Conservation (phyloP, 148 eudicot species). For the Spergularia marina region DNA sequence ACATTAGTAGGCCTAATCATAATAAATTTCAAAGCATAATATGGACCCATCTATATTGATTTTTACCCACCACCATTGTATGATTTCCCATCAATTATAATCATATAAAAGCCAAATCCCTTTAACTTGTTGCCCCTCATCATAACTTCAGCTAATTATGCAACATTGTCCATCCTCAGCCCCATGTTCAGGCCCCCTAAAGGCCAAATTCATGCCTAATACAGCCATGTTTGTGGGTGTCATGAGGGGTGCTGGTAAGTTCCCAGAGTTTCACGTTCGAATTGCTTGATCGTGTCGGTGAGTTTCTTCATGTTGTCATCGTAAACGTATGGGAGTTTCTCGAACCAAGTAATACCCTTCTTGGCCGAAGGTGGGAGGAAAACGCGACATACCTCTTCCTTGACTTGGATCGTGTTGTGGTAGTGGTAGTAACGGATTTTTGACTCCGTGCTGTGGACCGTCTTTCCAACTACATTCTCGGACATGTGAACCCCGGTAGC, state of each 20-base stretch:
- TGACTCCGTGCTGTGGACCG: conserved; percentile 40
- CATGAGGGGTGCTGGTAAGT: conserved; percentile 25
- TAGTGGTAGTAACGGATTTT: conserved; percentile 64
- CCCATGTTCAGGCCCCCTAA: conserved; percentile 19
- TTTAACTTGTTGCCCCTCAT: conserved; percentile 4
- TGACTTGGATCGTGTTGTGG: conserved; percentile 47
- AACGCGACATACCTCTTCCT: conserved; percentile 45
- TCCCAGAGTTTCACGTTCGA: conserved; percentile 46
- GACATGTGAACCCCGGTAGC: conserved; percentile 74
- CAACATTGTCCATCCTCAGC: conserved; percentile 15
- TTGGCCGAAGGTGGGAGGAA: conserved; percentile 48
- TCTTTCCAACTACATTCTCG: conserved; percentile 45
- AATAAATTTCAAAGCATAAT: not conserved
- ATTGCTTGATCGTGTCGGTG: conserved; percentile 44
- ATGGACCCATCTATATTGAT: conserved; percentile 3
- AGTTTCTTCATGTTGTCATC: conserved; percentile 66
- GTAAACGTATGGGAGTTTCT: conserved; percentile 40
- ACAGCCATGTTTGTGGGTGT: not conserved
- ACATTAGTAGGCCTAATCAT: conserved; percentile 12
- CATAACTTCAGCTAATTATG: not conserved
- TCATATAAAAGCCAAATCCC: not conserved
- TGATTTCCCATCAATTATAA: not conserved
- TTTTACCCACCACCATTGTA: conserved; percentile 16
- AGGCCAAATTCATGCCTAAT: not conserved
- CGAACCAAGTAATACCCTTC: conserved; percentile 23